Evolutionary conservation across 495 filamentous ascomycete genomes (phyloP), one percentile per base, ranked within the genome.

Genomic region (Xylaria flabelliformis): DNA sequence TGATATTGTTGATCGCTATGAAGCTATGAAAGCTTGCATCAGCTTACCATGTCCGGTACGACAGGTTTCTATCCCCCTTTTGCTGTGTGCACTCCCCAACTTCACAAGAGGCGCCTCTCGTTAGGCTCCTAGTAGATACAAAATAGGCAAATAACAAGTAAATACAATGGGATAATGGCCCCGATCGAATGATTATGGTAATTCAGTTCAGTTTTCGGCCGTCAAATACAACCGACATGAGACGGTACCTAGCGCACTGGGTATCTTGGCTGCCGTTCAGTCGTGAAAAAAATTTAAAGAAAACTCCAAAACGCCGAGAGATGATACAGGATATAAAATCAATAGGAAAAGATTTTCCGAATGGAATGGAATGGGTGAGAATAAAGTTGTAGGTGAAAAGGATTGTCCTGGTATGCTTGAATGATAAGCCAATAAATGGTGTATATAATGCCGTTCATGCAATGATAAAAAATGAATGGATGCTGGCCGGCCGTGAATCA

Each of bases 231-330:
- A 71, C 15, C 12, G 67, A 69, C 55, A 21, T 69, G 65, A 67
- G 50, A 75, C 77, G 77, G 72, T 67, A 75, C 77, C 77, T 75
- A 73, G 72, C 77, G 77, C 77, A 79, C 77, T 79, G 77, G 77
- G 77, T 79, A 79, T 79, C 74, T 74, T 77, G 77, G 75, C 74
- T 70, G 44, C 75, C 77, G 75, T 75, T 73, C 64, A 67, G 70
- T 77, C 75, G n/a, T 67, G 48, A 0, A 42, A 67, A 67, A 13
- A 67, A 7, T 50, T 34, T 24, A 62, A 58, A 50, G 67, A 51
- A 75, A 73, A 10, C 44, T 53, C 69, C 41, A 67, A 50, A 65
- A 75, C 75, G 73, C 75, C 75, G 64, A 67, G 65, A 71, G 7
- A 76, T 75, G 58, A 44, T 68, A 71, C 50, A 56, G 12, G 19